A percentile compares a stretch with the other conserved stretches of the same genome.
These are phyloP conservation scores for Vanderwaltozyma verrucispora DNA, from an alignment of 805 yeast genomes.

Conservation along the genomic window DNA sequence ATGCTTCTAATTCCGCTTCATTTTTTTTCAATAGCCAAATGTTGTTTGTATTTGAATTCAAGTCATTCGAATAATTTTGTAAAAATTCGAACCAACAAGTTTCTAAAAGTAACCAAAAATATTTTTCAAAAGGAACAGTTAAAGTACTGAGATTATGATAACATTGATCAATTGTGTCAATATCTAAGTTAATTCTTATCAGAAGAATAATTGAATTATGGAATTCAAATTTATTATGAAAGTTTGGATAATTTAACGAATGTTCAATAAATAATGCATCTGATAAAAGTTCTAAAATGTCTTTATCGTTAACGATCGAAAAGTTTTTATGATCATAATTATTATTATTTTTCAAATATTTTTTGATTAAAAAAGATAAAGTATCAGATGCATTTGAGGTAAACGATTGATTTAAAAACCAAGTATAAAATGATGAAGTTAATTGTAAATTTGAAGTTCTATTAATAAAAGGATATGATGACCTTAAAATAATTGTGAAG, in stretches of 20 bases:
- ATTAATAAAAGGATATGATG: no score
- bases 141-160: background rate
- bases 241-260: background rate
- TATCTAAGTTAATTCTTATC: background rate
- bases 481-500: no score
- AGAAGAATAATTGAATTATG: background rate
- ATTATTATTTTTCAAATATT: no score
- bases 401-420: no score
- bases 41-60: background rate
- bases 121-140: no score
- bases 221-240: background rate
- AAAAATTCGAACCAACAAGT: slow-evolving; percentile 2
- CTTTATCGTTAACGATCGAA: no score
- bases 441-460: no score
- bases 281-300: background rate
- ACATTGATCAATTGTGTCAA: background rate
- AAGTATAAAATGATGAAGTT: no score
- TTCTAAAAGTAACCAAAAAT: slow-evolving; percentile 1
- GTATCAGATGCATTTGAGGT: no score
- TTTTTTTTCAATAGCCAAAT: background rate
- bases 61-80: background rate
- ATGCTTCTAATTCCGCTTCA: background rate
- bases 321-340: no score
- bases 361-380: no score
- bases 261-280: slow-evolving; percentile 12